Conservation (phyloP, 495 filamentous ascomycete species). For the Penicillium bialowiezense region DNA sequence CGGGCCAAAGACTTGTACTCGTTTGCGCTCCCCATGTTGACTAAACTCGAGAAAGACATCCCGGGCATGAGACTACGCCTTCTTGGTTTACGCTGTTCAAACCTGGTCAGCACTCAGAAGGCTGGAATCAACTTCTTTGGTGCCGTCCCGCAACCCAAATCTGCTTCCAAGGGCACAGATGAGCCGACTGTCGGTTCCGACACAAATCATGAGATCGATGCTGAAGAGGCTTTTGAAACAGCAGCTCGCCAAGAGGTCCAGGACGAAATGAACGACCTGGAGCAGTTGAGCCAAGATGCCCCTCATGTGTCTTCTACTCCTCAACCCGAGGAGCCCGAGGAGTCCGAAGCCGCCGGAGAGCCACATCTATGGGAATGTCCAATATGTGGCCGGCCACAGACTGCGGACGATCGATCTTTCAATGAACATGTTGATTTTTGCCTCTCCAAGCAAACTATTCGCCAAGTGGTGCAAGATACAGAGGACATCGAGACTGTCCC, state of each 20-base stretch:
- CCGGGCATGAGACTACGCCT: conserved; percentile 77
- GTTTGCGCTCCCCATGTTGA: conserved; percentile 77
- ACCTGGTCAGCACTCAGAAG: conserved; percentile 82
- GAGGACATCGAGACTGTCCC: conserved; percentile 9
- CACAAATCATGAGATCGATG: conserved; percentile 63
- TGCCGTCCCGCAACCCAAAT: conserved; percentile 26
- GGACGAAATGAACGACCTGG: conserved; percentile 63
- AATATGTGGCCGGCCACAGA: conserved; percentile 72
- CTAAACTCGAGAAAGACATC: conserved; percentile 82
- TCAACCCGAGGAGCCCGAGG: not conserved
- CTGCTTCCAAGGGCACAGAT: conserved; percentile 1
- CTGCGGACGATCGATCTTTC: conserved; percentile 72
- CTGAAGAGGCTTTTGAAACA: conserved; percentile 67
- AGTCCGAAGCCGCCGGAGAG: conserved; percentile 1
- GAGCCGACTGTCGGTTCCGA: not conserved
- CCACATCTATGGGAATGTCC: conserved; percentile 78
- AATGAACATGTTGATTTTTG: conserved; percentile 96
- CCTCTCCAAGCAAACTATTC: conserved; percentile 80
- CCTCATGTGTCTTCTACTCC: conserved; percentile 4
- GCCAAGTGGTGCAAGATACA: conserved; percentile 64
- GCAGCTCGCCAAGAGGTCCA: conserved; percentile 61
- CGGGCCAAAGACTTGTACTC: conserved; percentile 80
- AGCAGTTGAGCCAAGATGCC: conserved; percentile 61
- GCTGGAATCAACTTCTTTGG: conserved; percentile 79
- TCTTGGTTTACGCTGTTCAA: conserved; percentile 84